Conservation (phyloP, 331 rosid species). For the Pyrus hybrid region DNA sequence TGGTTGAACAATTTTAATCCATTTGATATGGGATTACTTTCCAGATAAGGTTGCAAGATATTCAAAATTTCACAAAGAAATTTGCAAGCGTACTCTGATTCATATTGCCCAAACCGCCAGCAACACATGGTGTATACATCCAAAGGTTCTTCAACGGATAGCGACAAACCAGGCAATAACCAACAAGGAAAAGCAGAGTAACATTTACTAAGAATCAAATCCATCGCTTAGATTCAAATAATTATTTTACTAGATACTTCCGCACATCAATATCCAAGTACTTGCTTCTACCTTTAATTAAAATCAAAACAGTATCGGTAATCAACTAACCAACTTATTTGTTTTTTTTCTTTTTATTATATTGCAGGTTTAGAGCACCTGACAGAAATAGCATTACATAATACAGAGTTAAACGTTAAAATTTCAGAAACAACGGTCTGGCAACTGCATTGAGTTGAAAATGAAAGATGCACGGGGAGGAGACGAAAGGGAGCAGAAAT, state of each 20-base stretch:
- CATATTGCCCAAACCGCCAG: neutral
- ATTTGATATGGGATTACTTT: neutral
- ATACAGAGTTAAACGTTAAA: neutral
- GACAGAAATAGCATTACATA: neutral
- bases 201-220: neutral
- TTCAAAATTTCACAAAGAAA: neutral
- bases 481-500: neutral
- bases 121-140: neutral
- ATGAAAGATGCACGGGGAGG: neutral
- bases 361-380: neutral
- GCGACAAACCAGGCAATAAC: neutral
- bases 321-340: neutral
- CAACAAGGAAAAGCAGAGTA: slow-evolving; percentile 1
- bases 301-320: neutral
- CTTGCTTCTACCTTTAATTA: neutral
- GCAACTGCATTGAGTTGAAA: neutral
- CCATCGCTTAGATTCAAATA: neutral
- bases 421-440: neutral
- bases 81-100: neutral
- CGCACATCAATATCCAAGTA: neutral
- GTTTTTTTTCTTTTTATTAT: neutral
- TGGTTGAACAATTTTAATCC: neutral
- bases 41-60: neutral
- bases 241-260: neutral
- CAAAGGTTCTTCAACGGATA: neutral